Evolutionary conservation across 1,139 yeast genomes (phyloP).

Genomic region (Geotrichum australiense): DNA sequence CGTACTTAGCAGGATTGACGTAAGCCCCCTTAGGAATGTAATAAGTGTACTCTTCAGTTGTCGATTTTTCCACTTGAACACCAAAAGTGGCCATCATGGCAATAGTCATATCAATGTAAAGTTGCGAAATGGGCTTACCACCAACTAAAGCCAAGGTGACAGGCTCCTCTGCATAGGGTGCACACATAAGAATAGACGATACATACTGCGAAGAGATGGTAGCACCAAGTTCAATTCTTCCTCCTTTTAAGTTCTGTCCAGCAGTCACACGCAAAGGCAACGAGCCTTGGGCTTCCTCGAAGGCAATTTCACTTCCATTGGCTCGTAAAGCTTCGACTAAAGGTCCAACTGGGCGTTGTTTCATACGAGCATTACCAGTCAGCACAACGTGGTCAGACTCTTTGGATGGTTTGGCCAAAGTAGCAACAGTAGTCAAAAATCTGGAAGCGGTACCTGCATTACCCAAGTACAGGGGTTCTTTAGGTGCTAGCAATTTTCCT

Average conservation of each 20-base stretch:
- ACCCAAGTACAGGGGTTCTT: conserved; percentile 71
- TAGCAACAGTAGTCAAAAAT: conserved; percentile 84
- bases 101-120: conserved; percentile 95
- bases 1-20: conserved; percentile 73
- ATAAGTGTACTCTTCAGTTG: conserved; percentile 72
- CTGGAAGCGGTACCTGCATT: conserved; percentile 99
- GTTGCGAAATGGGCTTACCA: conserved; percentile 93
- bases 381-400: conserved; percentile 47
- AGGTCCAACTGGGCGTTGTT: conserved; percentile 96
- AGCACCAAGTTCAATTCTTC: conserved; percentile 88
- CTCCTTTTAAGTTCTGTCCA: conserved; percentile 74
- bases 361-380: conserved; percentile 96
- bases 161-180: conserved; percentile 88
- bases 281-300: conserved; percentile 71
- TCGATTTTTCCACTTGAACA: conserved; percentile 62
- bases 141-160: conserved; percentile 86
- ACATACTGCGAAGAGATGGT: conserved; percentile 97
- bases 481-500: conserved; percentile 59
- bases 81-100: conserved; percentile 94
- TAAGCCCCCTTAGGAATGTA: conserved; percentile 83
- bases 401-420: conserved; percentile 51
- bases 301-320: conserved; percentile 72
- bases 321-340: conserved; percentile 80
- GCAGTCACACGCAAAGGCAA: conserved; percentile 72
- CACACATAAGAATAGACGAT: conserved; percentile 93